Base-by-base conservation (phyloP, 495 filamentous ascomycete species). In the Penicillium argentinense region DNA sequence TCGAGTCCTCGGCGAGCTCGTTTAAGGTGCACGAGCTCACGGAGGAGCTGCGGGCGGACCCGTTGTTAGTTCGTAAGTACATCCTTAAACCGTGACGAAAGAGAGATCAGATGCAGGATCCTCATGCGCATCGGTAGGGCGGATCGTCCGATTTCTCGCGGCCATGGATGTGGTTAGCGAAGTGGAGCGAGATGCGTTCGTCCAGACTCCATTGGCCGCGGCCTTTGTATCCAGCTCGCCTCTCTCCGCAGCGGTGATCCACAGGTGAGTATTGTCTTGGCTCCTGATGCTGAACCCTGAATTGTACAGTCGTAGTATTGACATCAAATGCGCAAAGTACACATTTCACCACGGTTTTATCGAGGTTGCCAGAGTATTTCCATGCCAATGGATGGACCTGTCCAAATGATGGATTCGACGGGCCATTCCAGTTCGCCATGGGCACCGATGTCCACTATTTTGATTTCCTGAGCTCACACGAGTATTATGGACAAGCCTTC, bases 401-500 rank as follows among this genome's bases (percentile, higher is more conserved):
- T 30, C 53, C 53, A n/a, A n/a, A 13, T 11, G 53, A 56, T 29
- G 53, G 42, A 13, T 27, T 30, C 1, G 16, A 53, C 39, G 44
- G 50, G 12, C 53, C 44, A 5, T 56, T 56, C 18, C 47, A 56
- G 9, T 56, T 51, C 17, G 44, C 47, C 28, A 12, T 51, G 12
- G 27, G 25, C 12, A 42, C 53, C 6, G 17, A 46, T 14, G 24
- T 19, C 11, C 53, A 56, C 39, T 53, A 53, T 33, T 53, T 53
- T n/a, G 50, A 53, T 4, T 53, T 53, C 12, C 29, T 53, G 30
- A 37, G 39, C 25, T 39, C 44, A 1, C 37, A 33, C 9, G 34
- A 45, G 3, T 52, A 57, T 23, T 49, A 53, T 37, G 39, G 42
- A 22, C 40, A 49, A 16, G 56, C 52, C 12, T 59, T 59, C 41